These are phyloP conservation scores for Debaryomyces udenii DNA, from an alignment of 1,139 yeast genomes.

Conservation along the genomic window DNA sequence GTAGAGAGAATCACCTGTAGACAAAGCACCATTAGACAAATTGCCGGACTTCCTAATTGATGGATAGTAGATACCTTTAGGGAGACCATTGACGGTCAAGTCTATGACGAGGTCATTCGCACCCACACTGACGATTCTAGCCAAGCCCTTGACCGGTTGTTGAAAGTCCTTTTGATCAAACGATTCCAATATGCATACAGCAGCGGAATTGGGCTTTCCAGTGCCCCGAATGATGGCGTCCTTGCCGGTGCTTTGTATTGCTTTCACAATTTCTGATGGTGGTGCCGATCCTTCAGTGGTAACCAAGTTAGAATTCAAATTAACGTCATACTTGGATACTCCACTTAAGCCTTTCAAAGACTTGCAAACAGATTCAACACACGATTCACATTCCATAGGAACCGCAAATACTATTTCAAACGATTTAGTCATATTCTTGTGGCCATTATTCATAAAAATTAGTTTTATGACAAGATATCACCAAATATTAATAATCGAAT, in stretches of 20 bases:
- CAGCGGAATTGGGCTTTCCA: constrained; percentile 85
- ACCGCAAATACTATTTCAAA: constrained; percentile 75
- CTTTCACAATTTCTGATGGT: constrained; percentile 67
- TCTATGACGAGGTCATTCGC: constrained; percentile 62
- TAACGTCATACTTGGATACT: constrained; percentile 52
- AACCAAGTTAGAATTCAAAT: constrained; percentile 59
- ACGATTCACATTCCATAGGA: constrained; percentile 71
- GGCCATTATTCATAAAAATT: too few species aligned
- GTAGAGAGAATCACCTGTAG: constrained; percentile 61
- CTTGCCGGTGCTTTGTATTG: constrained; percentile 72
- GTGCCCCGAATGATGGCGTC: constrained; percentile 94
- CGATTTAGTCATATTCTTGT: constrained; percentile 36
- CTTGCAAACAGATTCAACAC: constrained; percentile 61
- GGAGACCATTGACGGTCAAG: constrained; percentile 72
- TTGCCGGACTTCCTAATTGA: constrained; percentile 73
- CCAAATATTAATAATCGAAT: too few species aligned
- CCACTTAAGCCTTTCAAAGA: constrained; percentile 55
- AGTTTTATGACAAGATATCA: too few species aligned
- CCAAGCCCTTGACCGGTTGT: constrained; percentile 82
- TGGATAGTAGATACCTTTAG: constrained; percentile 68
- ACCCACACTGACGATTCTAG: constrained; percentile 77
- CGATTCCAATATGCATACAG: constrained; percentile 85
- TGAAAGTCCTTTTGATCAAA: constrained; percentile 51
- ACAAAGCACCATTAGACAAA: constrained; percentile 69
- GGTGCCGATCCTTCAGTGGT: constrained; percentile 66